phyloP scores from a whole-genome alignment of 2,329 filamentous ascomycete species.

The Hymenoscyphus infarciens region DNA sequence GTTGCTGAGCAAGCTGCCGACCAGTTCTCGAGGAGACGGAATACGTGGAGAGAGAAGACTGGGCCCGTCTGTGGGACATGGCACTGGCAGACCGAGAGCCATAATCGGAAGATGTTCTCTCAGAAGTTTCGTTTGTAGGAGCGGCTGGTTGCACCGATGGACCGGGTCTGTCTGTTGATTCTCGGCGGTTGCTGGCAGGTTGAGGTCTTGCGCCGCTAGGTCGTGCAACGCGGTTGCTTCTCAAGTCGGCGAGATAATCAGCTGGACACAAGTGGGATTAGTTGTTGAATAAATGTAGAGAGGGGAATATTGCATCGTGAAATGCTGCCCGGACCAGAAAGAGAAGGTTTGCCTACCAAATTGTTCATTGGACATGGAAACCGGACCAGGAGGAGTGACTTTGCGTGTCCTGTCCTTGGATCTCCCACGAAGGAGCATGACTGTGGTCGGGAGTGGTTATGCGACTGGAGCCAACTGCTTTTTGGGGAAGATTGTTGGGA shows the following conservation, averaged over 20 bases:
- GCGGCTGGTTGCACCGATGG: conserved; percentile 9
- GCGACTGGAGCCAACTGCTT: background rate
- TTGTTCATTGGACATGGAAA: conserved; percentile 65
- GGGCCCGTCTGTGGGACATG: conserved; percentile 30
- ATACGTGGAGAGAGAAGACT: conserved; percentile 32
- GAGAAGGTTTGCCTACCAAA: conserved; percentile 49
- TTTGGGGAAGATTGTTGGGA: background rate
- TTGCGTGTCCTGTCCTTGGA: conserved; percentile 43
- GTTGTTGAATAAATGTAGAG: background rate
- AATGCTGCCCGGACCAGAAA: conserved; percentile 6
- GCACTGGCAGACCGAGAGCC: conserved; percentile 29
- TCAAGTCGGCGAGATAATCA: conserved; percentile 66
- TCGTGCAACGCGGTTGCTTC: conserved; percentile 62
- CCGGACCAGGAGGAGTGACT: conserved; percentile 57
- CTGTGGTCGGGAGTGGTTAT: background rate
- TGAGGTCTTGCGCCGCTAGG: conserved; percentile 69
- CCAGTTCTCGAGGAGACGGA: conserved; percentile 31
- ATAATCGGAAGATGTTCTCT: conserved; percentile 20
- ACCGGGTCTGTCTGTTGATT: conserved; percentile 19
- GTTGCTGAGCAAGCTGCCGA: conserved; percentile 30
- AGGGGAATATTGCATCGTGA: background rate
- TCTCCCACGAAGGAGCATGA: conserved; percentile 32
- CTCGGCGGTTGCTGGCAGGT: conserved; percentile 40
- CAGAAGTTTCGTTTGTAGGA: conserved; percentile 16
- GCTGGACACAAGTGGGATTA: conserved; percentile 44